phyloP scores from a whole-genome alignment of 331 rosid species.

The Quercus tomentella region DNA sequence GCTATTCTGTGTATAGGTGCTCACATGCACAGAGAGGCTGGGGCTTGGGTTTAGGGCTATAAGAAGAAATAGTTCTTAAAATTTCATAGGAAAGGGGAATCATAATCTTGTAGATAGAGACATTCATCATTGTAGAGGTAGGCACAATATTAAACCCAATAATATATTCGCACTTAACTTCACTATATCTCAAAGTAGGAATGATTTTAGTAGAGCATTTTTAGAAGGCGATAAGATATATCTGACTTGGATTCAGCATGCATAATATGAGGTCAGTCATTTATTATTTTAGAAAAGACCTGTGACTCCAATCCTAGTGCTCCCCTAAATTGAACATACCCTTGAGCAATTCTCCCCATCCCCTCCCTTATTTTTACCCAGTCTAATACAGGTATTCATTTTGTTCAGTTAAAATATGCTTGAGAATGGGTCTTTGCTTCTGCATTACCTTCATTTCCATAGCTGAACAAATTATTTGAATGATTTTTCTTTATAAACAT shows the following conservation, averaged over 20 bases:
- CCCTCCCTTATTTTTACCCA: no score
- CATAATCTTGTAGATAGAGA: not conserved
- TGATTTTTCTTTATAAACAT: not conserved
- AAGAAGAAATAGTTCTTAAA: not conserved
- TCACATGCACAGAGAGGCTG: not conserved
- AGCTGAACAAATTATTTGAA: not conserved
- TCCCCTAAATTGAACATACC: no score
- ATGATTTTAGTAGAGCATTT: not conserved
- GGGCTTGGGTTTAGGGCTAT: not conserved
- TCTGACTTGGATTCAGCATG: not conserved
- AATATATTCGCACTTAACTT: not conserved
- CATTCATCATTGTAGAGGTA: not conserved
- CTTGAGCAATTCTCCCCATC: no score
- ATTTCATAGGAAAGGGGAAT: not conserved
- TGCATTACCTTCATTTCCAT: not conserved
- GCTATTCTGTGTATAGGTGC: not conserved
- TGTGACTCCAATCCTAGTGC: not conserved
- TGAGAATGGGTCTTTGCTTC: not conserved
- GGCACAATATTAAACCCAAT: not conserved
- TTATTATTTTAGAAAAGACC: not conserved
- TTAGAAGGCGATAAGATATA: not conserved
- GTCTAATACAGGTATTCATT: no score
- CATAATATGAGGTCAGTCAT: not conserved
- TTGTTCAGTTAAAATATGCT: no score
- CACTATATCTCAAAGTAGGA: not conserved